phyloP scores from a whole-genome alignment of 2,329 filamentous ascomycete species.

The Anthostomella pinea region DNA sequence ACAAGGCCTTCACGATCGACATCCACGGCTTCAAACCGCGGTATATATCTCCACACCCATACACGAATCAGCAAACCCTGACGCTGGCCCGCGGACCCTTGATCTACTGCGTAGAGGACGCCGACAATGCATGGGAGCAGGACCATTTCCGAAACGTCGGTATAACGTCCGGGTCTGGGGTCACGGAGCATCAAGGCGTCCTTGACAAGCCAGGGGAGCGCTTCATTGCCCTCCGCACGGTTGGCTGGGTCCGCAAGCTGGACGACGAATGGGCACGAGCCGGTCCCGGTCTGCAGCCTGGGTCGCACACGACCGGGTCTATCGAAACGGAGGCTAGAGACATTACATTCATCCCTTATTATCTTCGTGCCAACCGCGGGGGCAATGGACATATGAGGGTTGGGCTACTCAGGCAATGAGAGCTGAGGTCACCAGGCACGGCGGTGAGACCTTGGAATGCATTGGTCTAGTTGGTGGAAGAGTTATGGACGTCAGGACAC shows the following conservation, averaged over 20 bases:
- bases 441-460: constrained; percentile 6
- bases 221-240: constrained; percentile 27
- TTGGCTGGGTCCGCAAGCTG: constrained; percentile 25
- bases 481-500: no score
- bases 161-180: constrained; percentile 22
- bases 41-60: constrained; percentile 51
- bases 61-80: constrained; percentile 53
- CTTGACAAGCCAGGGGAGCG: constrained; percentile 24
- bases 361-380: constrained; percentile 51
- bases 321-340: constrained; percentile 24
- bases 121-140: constrained; percentile 53
- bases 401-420: constrained; percentile 32
- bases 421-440: no score
- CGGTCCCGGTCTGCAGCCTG: constrained; percentile 20
- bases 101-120: constrained; percentile 59
- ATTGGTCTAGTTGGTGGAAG: constrained; percentile 6
- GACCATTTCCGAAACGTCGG: constrained; percentile 52
- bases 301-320: constrained; percentile 20
- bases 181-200: constrained; percentile 19
- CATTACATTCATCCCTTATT: constrained; percentile 53
- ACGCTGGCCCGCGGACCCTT: constrained; percentile 55
- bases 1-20: constrained; percentile 43
- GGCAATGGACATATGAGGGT: constrained; percentile 55
- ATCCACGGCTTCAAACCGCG: constrained; percentile 46
- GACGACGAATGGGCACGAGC: constrained; percentile 17